phyloP scores from a whole-genome alignment of 495 filamentous ascomycete species.

The Rhypophila decipiens region DNA sequence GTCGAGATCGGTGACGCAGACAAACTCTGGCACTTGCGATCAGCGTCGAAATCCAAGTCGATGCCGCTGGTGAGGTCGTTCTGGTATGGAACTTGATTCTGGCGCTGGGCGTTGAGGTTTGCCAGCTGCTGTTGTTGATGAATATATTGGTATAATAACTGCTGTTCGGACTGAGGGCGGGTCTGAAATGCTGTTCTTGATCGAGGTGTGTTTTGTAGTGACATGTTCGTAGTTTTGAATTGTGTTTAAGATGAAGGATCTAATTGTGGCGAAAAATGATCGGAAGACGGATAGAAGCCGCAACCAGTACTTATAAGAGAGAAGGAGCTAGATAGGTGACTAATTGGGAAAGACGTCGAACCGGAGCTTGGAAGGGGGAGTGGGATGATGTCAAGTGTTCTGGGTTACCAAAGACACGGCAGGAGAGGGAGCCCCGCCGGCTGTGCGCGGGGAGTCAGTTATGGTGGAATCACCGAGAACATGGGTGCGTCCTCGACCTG shows the following conservation, averaged over 20 bases:
- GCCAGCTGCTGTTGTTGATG: neutral
- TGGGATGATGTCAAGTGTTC: conserved; percentile 4
- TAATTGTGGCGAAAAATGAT: conserved; percentile 11
- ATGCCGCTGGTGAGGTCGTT: conserved; percentile 8
- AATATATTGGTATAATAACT: neutral
- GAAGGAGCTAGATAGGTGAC: conserved; percentile 12
- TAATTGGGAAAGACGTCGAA: no score
- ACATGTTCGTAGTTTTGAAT: conserved; percentile 8
- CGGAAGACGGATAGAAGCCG: conserved; percentile 4
- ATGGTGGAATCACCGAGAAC: neutral
- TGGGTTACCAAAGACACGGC: neutral
- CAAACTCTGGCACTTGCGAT: conserved; percentile 16
- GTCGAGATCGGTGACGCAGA: conserved; percentile 28
- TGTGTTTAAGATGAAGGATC: conserved; percentile 7
- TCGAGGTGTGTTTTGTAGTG: conserved; percentile 5
- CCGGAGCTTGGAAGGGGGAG: neutral
- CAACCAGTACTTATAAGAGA: conserved; percentile 9
- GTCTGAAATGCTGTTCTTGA: conserved; percentile 4
- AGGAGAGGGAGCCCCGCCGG: neutral
- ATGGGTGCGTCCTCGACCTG: neutral
- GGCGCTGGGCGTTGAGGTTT: conserved; percentile 2
- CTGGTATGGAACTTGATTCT: neutral
- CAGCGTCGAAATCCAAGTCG: conserved; percentile 18
- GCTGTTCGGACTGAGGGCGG: conserved; percentile 9
- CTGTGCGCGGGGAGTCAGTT: neutral